Percentiles rank a stretch among this genome's conserved stretches.
These are phyloP conservation scores for Solanum chacoense DNA, from an alignment of 305 asterid genomes.

Conservation along the genomic window DNA sequence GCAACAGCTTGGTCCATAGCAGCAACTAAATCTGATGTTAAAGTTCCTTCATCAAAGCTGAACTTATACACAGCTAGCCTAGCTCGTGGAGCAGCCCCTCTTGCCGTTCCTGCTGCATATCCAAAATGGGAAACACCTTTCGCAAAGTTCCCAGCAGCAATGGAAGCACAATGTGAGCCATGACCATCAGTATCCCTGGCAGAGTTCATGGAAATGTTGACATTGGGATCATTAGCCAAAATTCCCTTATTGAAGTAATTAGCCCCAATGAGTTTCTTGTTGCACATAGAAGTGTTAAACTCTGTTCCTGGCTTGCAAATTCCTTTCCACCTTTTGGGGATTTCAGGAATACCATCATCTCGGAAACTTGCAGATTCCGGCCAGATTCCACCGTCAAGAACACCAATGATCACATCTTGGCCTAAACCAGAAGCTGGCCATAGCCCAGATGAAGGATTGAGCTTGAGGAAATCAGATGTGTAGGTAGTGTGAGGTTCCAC, in stretches of 20 bases:
- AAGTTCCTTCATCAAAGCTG: not conserved
- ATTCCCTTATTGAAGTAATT: not conserved
- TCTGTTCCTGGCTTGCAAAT: not conserved
- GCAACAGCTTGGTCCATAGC: slow-evolving; percentile 23
- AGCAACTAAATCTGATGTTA: slow-evolving; percentile 9
- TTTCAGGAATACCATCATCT: not conserved
- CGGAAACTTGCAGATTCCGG: not conserved
- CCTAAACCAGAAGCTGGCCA: slow-evolving; percentile 15
- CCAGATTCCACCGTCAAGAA: slow-evolving; percentile 10
- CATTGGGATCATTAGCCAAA: not conserved
- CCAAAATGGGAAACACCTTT: slow-evolving; percentile 11
- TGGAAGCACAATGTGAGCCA: slow-evolving; percentile 9
- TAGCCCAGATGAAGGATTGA: not conserved
- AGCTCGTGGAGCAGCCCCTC: not conserved
- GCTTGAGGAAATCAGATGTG: slow-evolving; percentile 6
- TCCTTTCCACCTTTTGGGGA: not conserved
- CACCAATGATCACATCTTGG: slow-evolving; percentile 9
- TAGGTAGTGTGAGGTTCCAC: slow-evolving; percentile 13
- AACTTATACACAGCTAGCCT: not conserved
- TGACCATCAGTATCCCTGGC: slow-evolving; percentile 13
- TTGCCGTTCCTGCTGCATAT: not conserved
- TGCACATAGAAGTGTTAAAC: not conserved
- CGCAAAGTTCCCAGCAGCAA: slow-evolving; percentile 16
- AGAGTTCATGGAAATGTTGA: slow-evolving; percentile 3
- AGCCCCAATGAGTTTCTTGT: not conserved